Percentiles rank a stretch among this genome's conserved stretches.
Evolutionary conservation across 2,329 filamentous ascomycete species (phyloP).

Genomic region (Lachnellula arida): DNA sequence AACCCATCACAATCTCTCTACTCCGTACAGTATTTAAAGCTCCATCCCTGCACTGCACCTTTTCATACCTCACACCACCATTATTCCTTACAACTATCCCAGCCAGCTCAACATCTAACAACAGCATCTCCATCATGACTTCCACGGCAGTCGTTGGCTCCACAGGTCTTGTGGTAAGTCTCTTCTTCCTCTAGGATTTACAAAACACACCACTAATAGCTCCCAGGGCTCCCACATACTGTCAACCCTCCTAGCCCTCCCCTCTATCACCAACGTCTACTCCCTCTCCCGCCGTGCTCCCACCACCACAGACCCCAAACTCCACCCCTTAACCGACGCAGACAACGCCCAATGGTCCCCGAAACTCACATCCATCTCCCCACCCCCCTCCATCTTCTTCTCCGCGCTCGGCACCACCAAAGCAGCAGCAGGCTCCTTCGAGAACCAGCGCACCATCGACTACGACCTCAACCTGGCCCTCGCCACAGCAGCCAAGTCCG

Average conservation of each 20-base stretch:
- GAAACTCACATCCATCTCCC: slow-evolving; percentile 50
- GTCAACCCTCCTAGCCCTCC: slow-evolving; percentile 51
- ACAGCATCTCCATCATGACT: slow-evolving; percentile 34
- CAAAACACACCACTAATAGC: slow-evolving; percentile 8
- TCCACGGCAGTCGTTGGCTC: slow-evolving; percentile 41
- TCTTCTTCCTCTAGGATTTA: background rate
- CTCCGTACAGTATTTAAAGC: background rate
- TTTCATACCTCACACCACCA: background rate
- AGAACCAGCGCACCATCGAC: slow-evolving; percentile 82
- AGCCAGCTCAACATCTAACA: background rate
- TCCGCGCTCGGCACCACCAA: slow-evolving; percentile 78
- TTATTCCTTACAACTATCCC: background rate
- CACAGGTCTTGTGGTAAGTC: slow-evolving; percentile 46
- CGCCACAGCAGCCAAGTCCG: slow-evolving; percentile 67
- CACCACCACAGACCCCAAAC: slow-evolving; percentile 46
- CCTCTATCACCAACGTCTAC: slow-evolving; percentile 47
- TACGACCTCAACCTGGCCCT: slow-evolving; percentile 79
- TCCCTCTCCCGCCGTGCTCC: slow-evolving; percentile 63
- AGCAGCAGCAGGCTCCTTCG: slow-evolving; percentile 67
- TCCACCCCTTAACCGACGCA: slow-evolving; percentile 60
- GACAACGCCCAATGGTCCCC: slow-evolving; percentile 67
- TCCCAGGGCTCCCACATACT: slow-evolving; percentile 67
- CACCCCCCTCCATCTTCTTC: slow-evolving; percentile 62
- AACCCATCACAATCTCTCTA: background rate
- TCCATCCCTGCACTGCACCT: background rate